Base-by-base conservation (phyloP, 163 green algal species). In the Volvox carteri region DNA sequence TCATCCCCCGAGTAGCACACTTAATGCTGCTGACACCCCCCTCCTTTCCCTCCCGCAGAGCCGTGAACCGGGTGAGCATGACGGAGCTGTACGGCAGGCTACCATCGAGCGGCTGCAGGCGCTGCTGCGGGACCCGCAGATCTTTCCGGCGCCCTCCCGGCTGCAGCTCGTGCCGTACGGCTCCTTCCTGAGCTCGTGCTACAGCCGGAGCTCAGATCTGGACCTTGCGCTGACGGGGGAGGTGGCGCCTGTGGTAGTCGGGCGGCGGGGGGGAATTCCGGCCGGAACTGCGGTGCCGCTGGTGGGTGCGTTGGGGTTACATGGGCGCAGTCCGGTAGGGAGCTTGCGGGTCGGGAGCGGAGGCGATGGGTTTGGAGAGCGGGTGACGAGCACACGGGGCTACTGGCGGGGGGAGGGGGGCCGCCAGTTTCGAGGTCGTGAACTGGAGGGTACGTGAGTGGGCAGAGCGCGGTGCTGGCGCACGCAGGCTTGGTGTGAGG, bases 161-260 rank as follows among this genome's bases (percentile, higher is more conserved):
- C 46, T 88, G 48, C 67, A 60, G 2, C 70, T 89, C 12, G 52
- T 76, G 70, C 70, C 84, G 25, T 89, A 89, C 39, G 84, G 84
- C 0, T 84, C 70, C 21, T 89, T 89, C 84, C 23, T 83, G 19
- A 72, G 42, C 39, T 48, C 50, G 14, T 89, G 84, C 37, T 89
- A 89, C 68, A 76, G 37, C 52, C 84, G n/a, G 19, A 48, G 52
- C 37, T 76, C 50, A 0, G 84, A 89, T 48, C 84, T 89, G 84
- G 84, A 89, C 25, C 70, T 89, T 1, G 84, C 84, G 37, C 84
- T 89, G 23, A 35, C 39, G 37, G 84, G 84, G 8, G 21, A 14
- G 9, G 33, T 87, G 81, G 46, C n/a, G 46, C 21, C 68, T 62
- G 81, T 35, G 44, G 21, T 39, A 21, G 18, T 87, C 21, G 70